Evolutionary conservation across 202 grass and related monocot species (phyloP).

Genomic region (Panicum hallii): DNA sequence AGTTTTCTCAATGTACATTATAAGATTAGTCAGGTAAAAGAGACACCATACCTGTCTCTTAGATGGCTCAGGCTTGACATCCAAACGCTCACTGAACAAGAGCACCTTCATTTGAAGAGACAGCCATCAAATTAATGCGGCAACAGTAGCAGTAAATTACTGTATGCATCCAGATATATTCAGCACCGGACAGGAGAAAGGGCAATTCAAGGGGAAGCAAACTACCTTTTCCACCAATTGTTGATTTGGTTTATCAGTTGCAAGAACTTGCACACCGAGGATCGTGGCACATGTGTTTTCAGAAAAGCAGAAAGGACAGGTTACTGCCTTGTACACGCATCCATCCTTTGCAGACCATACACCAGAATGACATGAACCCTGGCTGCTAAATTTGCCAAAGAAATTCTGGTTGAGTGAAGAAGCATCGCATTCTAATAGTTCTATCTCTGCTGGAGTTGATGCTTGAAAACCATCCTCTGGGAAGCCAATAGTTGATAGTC

Average conservation of each 20-base stretch:
- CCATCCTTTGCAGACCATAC: conserved; percentile 91
- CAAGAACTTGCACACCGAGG: conserved; percentile 80
- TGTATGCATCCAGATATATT: conserved; percentile 32
- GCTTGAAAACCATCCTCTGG: conserved; percentile 29
- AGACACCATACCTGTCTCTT: conserved; percentile 55
- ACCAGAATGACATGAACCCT: conserved; percentile 41
- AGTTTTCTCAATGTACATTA: not conserved
- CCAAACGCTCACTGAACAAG: conserved; percentile 73
- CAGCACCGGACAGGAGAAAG: too few species aligned
- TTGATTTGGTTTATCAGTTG: conserved; percentile 69
- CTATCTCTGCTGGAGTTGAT: conserved; percentile 37
- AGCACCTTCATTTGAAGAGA: conserved; percentile 69
- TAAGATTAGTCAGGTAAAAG: conserved; percentile 21
- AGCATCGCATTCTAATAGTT: conserved; percentile 61
- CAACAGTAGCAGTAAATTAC: conserved; percentile 19
- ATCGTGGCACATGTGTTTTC: conserved; percentile 31
- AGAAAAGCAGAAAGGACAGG: conserved; percentile 61
- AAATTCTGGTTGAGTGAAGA: conserved; percentile 62
- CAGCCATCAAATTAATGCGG: conserved; percentile 20
- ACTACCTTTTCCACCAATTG: conserved; percentile 71
- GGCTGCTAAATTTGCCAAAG: conserved; percentile 43
- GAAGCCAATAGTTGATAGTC: conserved; percentile 31
- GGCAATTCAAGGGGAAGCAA: too few species aligned
- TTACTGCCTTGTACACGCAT: conserved; percentile 77
- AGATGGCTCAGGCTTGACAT: conserved; percentile 53